Evolutionary conservation across 2,329 filamentous ascomycete genomes (phyloP).

Genomic region (Arthrobotrys sinensis): DNA sequence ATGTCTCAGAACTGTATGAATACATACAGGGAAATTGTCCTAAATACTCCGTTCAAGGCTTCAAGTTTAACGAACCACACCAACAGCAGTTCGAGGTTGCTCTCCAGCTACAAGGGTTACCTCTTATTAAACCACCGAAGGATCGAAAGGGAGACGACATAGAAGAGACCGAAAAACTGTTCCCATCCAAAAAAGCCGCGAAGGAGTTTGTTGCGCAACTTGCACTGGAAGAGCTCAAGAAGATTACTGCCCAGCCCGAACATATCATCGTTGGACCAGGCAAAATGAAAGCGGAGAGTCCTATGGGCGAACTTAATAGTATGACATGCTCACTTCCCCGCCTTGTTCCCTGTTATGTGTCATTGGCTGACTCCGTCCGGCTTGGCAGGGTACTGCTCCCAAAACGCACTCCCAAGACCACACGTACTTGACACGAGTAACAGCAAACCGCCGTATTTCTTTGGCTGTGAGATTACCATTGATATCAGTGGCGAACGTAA

Average conservation of each 20-base stretch:
- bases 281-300: slow-evolving; percentile 51
- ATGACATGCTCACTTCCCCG: neutral
- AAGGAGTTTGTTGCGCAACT: slow-evolving; percentile 49
- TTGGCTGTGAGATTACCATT: slow-evolving; percentile 57
- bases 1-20: slow-evolving; percentile 57
- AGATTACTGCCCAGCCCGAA: slow-evolving; percentile 22
- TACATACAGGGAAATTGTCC: slow-evolving; percentile 55
- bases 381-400: slow-evolving; percentile 51
- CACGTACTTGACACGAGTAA: slow-evolving; percentile 57
- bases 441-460: slow-evolving; percentile 51
- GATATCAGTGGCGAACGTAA: slow-evolving; percentile 43
- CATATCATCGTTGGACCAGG: slow-evolving; percentile 43
- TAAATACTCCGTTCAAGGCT: slow-evolving; percentile 33
- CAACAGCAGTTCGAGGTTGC: slow-evolving; percentile 55
- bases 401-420: slow-evolving; percentile 47
- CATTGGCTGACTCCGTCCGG: neutral
- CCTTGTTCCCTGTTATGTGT: neutral
- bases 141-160: slow-evolving; percentile 46
- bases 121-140: slow-evolving; percentile 27
- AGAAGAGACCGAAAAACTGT: slow-evolving; percentile 39
- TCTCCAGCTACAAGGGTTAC: slow-evolving; percentile 25
- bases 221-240: slow-evolving; percentile 37
- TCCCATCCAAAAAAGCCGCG: slow-evolving; percentile 56
- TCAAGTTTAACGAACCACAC: slow-evolving; percentile 38
- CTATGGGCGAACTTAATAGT: slow-evolving; percentile 60